A percentile compares a stretch with the other conserved stretches of the same genome.
These are phyloP conservation scores for Backusella circina DNA, from an alignment of 192 early-diverging fungal genomes.

Conservation along the genomic window DNA sequence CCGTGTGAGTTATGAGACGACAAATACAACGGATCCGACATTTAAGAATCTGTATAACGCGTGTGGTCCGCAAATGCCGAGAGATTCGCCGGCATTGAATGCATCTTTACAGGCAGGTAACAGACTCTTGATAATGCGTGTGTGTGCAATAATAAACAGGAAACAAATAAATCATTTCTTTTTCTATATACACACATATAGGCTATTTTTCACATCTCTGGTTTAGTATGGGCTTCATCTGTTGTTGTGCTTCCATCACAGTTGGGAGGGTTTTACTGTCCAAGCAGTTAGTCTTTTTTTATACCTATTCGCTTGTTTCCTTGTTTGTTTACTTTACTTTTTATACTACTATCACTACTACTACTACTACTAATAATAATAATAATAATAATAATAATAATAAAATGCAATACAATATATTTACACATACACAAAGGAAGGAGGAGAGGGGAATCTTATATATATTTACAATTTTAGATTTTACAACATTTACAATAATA, in stretches of 20 bases:
- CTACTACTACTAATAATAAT: background rate
- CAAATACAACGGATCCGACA: constrained; percentile 3
- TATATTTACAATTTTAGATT: background rate
- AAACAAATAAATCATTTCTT: no score
- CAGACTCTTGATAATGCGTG: no score
- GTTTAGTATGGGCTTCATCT: background rate
- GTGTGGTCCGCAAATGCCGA: constrained; percentile 9
- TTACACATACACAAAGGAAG: no score
- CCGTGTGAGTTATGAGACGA: background rate
- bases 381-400: background rate
- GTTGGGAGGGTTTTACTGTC: background rate
- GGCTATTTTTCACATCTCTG: constrained; percentile 4
- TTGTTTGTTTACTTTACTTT: background rate
- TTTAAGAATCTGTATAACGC: constrained; percentile 26
- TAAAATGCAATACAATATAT: no score
- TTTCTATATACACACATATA: no score
- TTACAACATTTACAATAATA: no score
- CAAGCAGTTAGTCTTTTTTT: background rate
- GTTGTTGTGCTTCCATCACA: background rate
- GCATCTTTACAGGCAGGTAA: constrained; percentile 4
- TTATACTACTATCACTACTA: background rate
- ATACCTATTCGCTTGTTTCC: background rate
- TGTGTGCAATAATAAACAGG: no score
- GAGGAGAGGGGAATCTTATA: background rate
- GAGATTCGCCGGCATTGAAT: background rate